phyloP scores from a whole-genome alignment of 2,329 filamentous ascomycete genomes.

The Colletotrichum siamense region DNA sequence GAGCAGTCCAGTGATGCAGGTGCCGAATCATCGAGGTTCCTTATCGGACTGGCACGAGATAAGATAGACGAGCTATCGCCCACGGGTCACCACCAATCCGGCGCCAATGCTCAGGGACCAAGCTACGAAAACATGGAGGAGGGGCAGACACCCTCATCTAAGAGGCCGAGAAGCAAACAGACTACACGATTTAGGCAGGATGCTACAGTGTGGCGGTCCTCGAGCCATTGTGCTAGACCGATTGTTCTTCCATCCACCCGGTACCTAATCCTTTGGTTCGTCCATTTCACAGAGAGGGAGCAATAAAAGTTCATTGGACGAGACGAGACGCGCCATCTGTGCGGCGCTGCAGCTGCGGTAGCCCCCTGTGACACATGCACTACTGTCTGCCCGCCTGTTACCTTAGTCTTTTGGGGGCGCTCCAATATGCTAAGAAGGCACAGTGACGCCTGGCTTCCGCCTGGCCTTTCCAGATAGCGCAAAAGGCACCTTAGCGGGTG shows the following conservation, averaged over 20 bases:
- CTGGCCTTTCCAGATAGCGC: background rate
- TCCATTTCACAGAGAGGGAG: background rate
- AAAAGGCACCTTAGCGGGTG: background rate
- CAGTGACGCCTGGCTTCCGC: background rate
- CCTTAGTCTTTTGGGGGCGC: background rate
- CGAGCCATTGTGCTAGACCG: background rate
- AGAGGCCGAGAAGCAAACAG: background rate
- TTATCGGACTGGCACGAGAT: background rate
- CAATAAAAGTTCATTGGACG: background rate
- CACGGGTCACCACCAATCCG: background rate
- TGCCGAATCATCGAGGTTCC: background rate
- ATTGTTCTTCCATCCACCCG: background rate
- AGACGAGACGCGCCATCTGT: constrained; percentile 15
- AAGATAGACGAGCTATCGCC: background rate
- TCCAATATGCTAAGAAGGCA: background rate
- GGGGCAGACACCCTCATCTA: background rate
- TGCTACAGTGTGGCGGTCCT: background rate
- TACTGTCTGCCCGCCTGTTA: background rate
- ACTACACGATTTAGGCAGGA: background rate
- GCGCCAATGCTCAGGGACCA: background rate
- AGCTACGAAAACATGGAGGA: background rate
- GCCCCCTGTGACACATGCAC: background rate
- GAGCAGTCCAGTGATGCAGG: background rate
- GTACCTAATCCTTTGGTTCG: background rate
- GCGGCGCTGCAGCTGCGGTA: background rate